Evolutionary conservation across 306 rosid genomes (phyloP), one percentile per base, ranked within the genome.

Genomic region (Cicer judaicum): DNA sequence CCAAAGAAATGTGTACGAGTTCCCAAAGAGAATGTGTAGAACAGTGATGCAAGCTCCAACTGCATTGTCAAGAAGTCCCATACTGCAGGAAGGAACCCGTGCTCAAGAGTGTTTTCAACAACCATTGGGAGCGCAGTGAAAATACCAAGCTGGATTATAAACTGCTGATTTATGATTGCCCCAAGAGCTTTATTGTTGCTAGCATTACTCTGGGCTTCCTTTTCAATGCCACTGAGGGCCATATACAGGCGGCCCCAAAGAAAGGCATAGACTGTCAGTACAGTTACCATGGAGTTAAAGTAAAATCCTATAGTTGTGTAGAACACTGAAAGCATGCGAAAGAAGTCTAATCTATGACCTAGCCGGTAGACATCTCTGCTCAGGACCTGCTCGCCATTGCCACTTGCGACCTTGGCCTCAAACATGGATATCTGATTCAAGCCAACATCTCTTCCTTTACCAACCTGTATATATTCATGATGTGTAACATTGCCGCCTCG

Each of bases 381-480:
- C 82, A 93, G 81, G 77, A 84, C 88, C 88, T 93, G 98, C 81
- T 93, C 98, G n/a, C 98, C 98, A 46, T 85, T 93, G 76, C 98
- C 98, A 77, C 98, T 91, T 19, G 98, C 86, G 34, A 93, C 79
- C 86, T 93, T 93, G 70, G 98, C 97, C 91, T 88, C 97, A 87
- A 91, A 93, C 97, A 93, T 89, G 39, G 98, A 80, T 83, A 91
- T 84, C 81, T 93, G 98, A 79, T 93, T 93, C 82, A 93, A 81
- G 63, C 98, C 97, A 59, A 93, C 98, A 83, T 93, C 98, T 83
- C 98, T 89, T 71, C 98, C 98, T 84, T 93, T 93, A 36, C 98
- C 98, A 43, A 93, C 92, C 87, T 93, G 98, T 70, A 91, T 88
- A 73, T 93, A 93, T 83, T 93, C 98, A 71, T 93, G 97, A 84